phyloP scores from a whole-genome alignment of 305 asterid genomes.

The Fraxinus platypoda region DNA sequence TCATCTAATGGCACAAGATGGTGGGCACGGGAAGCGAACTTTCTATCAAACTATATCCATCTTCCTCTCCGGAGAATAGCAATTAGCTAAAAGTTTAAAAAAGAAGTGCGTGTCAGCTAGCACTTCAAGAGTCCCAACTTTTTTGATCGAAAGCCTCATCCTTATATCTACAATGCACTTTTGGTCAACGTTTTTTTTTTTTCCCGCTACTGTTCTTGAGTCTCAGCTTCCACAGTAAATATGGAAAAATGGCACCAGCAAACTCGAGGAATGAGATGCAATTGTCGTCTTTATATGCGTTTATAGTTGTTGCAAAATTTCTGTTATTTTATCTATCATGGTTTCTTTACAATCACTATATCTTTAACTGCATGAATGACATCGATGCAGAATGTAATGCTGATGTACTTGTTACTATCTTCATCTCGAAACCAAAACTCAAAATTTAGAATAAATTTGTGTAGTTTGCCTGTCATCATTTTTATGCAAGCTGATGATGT shows the following conservation, averaged over 20 bases:
- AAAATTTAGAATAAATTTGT: background rate
- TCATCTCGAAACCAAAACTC: background rate
- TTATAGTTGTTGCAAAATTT: too few species aligned
- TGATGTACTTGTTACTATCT: background rate
- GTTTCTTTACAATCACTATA: background rate
- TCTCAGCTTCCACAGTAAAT: background rate
- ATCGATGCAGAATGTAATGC: background rate
- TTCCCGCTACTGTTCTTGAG: background rate
- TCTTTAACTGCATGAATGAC: background rate
- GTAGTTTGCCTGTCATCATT: background rate
- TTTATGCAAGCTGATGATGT: constrained; percentile 9
- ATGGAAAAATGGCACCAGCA: background rate
- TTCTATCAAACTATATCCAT: too few species aligned
- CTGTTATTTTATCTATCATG: background rate
- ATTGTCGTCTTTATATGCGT: background rate
- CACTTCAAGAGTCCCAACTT: too few species aligned
- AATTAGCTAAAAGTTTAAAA: too few species aligned
- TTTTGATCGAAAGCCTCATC: too few species aligned
- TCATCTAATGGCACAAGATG: background rate
- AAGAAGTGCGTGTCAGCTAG: too few species aligned
- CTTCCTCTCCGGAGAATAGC: too few species aligned
- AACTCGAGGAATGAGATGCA: background rate
- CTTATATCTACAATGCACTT: too few species aligned
- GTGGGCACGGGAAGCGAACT: background rate
- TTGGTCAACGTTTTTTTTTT: too few species aligned